Evolutionary conservation across 306 rosid genomes (phyloP), one percentile per base, ranked within the genome.

Genomic region (Vigna hirtella): DNA sequence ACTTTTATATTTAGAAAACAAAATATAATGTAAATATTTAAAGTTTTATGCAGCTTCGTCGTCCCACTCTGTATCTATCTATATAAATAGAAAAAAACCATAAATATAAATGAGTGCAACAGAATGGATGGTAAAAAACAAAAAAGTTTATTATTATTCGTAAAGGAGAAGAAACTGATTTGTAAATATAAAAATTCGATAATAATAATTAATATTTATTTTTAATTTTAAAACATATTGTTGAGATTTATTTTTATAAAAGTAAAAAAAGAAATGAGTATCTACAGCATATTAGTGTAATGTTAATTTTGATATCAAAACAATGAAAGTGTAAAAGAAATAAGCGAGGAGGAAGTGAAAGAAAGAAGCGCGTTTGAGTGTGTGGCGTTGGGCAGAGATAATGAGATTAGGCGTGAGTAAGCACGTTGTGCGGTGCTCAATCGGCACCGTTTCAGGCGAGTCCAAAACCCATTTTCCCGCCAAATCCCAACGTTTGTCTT

Each of bases 401-500:
- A 85, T 85, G 94, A 70, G 82, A 55, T 79, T 88, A 49, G 66
- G 80, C 64, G 32, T 84, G 77, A 17, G 67, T 81, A 52, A 55
- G 80, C 58, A 61, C 76, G 55, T 79, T 73, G 76, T 75, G 11
- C 77, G 76, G 69, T 59, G 87, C 80, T 76, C 83, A 50, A 50
- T 80, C 66, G 78, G 78, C 48, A 17, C 76, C 22, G 26, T 79
- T 63, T 43, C 83, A 26, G 77, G 40, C 36, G 17, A 17, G 4
- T 51, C 85, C 85, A 50, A 48, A 77, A 48, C 53, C 51, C 28
- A 64, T 9, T 69, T 69, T 85, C 89, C 91, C 86, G 89, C 93
- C 88, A 80, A 75, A 76, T 67, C 76, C 3, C 87, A 69, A 59
- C 70, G 49, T 50, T 43, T 75, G 12, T 77, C 82, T 51, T 38